These are phyloP conservation scores for Ceratobasidium theobromae DNA, from an alignment of 1,284 basidiomycete species.

Conservation along the genomic window DNA sequence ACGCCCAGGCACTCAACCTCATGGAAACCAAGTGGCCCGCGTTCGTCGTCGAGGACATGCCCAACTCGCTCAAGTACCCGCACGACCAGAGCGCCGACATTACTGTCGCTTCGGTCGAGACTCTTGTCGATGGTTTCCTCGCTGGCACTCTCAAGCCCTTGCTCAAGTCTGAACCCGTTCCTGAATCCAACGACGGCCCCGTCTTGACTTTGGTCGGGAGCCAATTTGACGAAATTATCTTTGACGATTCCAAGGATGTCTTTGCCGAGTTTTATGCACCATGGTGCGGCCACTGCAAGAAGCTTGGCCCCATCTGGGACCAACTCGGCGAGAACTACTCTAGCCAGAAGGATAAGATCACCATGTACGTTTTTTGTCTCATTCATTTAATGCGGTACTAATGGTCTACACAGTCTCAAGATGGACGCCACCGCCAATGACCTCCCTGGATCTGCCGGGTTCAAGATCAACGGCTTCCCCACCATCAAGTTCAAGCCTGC, in stretches of 20 bases:
- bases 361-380: conserved; percentile 63
- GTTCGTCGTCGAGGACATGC: conserved; percentile 90
- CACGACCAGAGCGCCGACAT: conserved; percentile 68
- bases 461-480: conserved; percentile 89
- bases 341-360: conserved; percentile 71
- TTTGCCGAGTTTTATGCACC: conserved; percentile 97
- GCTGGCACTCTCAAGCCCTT: conserved; percentile 74
- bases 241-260: conserved; percentile 89
- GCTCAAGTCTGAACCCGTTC: conserved; percentile 90
- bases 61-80: conserved; percentile 87
- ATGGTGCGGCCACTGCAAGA: conserved; percentile 97
- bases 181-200: conserved; percentile 77
- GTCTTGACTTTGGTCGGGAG: conserved; percentile 88
- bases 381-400: conserved; percentile 32
- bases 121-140: conserved; percentile 67
- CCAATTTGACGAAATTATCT: conserved; percentile 84
- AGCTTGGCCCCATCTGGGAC: conserved; percentile 94
- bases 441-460: conserved; percentile 81
- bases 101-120: conserved; percentile 57
- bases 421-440: conserved; percentile 98
- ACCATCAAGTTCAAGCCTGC: conserved; percentile 97
- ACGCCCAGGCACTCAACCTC: conserved; percentile 94
- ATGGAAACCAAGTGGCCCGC: conserved; percentile 83
- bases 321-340: conserved; percentile 85
- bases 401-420: conserved; percentile 68